Conservation (phyloP, 352 stramenopile species). For the Pythium grandisporangium region DNA sequence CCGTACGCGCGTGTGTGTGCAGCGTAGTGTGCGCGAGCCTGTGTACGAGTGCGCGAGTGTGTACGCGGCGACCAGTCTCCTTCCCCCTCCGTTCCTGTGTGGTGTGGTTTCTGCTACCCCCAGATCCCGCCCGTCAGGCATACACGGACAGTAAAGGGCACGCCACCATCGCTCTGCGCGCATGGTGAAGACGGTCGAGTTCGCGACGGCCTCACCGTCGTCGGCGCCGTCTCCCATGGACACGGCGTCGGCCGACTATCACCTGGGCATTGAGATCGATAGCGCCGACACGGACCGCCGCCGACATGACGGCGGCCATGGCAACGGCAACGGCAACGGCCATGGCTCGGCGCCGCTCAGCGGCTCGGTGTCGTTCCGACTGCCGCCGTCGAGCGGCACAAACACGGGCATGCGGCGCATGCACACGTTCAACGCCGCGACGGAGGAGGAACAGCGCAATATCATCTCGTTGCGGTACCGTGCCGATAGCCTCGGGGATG, state of each 20-base stretch:
- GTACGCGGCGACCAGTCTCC: neutral
- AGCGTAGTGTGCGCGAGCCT: neutral
- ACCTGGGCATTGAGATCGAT: conserved; percentile 42
- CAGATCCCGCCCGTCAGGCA: too few species aligned
- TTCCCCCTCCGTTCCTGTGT: too few species aligned
- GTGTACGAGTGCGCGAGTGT: neutral
- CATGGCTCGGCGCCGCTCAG: too few species aligned
- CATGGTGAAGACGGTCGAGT: conserved; percentile 64
- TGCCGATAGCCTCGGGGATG: conserved; percentile 78
- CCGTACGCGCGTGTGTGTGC: too few species aligned
- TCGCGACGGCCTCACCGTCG: conserved; percentile 31
- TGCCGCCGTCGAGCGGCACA: conserved; percentile 11
- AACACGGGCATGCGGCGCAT: conserved; percentile 44
- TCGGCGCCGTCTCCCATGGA: too few species aligned
- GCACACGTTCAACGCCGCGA: conserved; percentile 62
- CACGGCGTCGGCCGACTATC: conserved; percentile 49
- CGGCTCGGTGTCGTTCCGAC: too few species aligned
- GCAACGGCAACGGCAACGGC: neutral
- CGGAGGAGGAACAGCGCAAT: conserved; percentile 76
- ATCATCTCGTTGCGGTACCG: conserved; percentile 83
- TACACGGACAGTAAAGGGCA: too few species aligned
- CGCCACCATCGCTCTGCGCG: too few species aligned
- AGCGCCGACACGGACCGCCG: too few species aligned
- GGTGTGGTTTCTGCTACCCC: too few species aligned
- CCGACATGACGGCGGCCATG: too few species aligned